Conservation (phyloP, 2,329 filamentous ascomycete species). For the Alternaria brassicicola region DNA sequence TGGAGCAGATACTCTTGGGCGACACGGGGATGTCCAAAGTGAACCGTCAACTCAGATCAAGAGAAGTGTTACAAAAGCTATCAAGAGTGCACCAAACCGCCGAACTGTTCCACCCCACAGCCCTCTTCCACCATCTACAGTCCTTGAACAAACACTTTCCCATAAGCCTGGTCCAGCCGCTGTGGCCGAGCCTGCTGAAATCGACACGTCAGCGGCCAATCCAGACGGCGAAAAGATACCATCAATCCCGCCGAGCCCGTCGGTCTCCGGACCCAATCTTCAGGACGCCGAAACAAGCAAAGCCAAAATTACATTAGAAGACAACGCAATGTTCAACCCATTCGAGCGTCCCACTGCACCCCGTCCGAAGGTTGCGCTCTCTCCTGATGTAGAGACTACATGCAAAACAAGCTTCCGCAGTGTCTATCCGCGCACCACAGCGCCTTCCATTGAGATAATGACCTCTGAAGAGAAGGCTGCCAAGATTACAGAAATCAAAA, state of each 20-base stretch:
- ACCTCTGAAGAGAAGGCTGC: conserved; percentile 22
- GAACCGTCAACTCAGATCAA: neutral
- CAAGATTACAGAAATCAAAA: conserved; percentile 34
- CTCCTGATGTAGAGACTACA: neutral
- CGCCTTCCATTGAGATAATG: conserved; percentile 24
- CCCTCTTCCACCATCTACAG: neutral
- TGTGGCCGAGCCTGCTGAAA: neutral
- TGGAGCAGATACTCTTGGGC: neutral
- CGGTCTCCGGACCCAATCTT: neutral
- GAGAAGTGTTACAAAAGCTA: neutral
- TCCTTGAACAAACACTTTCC: neutral
- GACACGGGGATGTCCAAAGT: neutral
- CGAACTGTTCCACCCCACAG: neutral
- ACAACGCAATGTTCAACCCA: neutral
- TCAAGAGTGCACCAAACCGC: neutral
- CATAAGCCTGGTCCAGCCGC: neutral
- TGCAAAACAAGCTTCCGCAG: conserved; percentile 15
- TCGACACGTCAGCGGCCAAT: neutral
- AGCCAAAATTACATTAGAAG: neutral
- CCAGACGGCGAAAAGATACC: neutral
- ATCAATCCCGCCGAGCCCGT: neutral
- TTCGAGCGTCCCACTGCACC: conserved; percentile 10
- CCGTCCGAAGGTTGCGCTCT: neutral
- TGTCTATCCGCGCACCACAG: conserved; percentile 8
- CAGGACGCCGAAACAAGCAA: neutral